phyloP scores from a whole-genome alignment of 1,284 basidiomycete genomes.

The Puccinia coronata region DNA sequence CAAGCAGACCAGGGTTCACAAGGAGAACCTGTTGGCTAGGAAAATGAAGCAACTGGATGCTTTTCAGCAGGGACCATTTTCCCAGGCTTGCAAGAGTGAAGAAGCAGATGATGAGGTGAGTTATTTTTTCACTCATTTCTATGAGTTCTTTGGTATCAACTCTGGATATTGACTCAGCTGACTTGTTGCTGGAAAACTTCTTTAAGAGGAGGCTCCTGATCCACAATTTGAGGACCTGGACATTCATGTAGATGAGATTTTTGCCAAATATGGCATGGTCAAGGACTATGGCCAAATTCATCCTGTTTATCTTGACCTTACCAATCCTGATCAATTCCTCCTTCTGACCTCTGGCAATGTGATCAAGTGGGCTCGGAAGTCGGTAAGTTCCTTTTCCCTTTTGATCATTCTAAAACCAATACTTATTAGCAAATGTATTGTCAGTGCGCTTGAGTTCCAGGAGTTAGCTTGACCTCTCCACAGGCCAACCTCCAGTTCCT shows the following conservation, averaged over 20 bases:
- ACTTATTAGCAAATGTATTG: too few species aligned
- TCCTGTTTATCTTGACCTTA: background rate
- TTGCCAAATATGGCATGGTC: background rate
- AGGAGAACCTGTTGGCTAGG: background rate
- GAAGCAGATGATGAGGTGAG: background rate
- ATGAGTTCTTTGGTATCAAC: background rate
- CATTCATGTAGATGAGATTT: background rate
- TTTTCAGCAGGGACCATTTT: background rate
- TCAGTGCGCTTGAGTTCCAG: background rate
- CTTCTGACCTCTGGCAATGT: background rate
- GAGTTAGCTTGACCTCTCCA: background rate
- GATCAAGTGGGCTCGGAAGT: background rate
- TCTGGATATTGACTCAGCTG: too few species aligned
- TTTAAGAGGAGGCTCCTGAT: background rate
- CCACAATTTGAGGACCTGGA: background rate
- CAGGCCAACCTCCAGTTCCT: background rate
- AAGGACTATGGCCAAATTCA: background rate
- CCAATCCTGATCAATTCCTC: background rate
- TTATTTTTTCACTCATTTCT: too few species aligned
- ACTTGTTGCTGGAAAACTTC: too few species aligned
- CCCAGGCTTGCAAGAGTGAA: background rate
- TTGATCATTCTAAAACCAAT: too few species aligned
- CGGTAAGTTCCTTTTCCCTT: background rate
- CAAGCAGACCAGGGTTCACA: too few species aligned
- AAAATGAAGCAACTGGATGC: background rate